Evolutionary conservation across 2,329 filamentous ascomycete species (phyloP).

Genomic region (Arthrobotrys megalospora): DNA sequence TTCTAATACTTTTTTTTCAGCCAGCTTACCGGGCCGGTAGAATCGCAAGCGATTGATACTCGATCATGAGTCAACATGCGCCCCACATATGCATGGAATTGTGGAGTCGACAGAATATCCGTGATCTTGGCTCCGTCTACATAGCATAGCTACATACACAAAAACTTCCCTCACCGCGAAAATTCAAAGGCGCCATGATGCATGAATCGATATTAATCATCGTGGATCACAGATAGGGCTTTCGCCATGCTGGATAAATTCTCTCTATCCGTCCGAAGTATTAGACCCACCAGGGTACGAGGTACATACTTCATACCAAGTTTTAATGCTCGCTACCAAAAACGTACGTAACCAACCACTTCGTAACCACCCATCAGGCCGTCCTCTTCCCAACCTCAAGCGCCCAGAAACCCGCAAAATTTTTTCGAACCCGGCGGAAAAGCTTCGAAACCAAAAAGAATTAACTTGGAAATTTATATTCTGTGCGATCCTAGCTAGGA

Average conservation of each 20-base stretch:
- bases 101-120: slow-evolving; percentile 6
- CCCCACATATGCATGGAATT: neutral
- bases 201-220: slow-evolving; percentile 28
- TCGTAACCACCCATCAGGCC: slow-evolving; percentile 21
- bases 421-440: neutral
- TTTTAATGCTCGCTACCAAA: neutral
- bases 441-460: slow-evolving; percentile 8
- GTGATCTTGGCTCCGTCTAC: slow-evolving; percentile 6
- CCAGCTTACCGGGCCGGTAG: neutral
- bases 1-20: neutral
- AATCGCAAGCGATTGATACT: neutral
- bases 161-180: too few relatives aligned
- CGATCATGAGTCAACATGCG: slow-evolving; percentile 25
- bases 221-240: neutral
- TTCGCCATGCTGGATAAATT: neutral
- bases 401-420: neutral
- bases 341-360: slow-evolving; percentile 16
- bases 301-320: neutral
- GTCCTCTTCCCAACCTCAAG: neutral
- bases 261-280: slow-evolving; percentile 7
- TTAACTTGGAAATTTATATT: slow-evolving; percentile 12
- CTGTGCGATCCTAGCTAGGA: too few relatives aligned
- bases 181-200: neutral
- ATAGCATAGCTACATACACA: neutral
- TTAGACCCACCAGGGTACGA: neutral